These are phyloP conservation scores for Oleoguttula mirabilis DNA, from an alignment of 495 filamentous ascomycete genomes.

Conservation along the genomic window DNA sequence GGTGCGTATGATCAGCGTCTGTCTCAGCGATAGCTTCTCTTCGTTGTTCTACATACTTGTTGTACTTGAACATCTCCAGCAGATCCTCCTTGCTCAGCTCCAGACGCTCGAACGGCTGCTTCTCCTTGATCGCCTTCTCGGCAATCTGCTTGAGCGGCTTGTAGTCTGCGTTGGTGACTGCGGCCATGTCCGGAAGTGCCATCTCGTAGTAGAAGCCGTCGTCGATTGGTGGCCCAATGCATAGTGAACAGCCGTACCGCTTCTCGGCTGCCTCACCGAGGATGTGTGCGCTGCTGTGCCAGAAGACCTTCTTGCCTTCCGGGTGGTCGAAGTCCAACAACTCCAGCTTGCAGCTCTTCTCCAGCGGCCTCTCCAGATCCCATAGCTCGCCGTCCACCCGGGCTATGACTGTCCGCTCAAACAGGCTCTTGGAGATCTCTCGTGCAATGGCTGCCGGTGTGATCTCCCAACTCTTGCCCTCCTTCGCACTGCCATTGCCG, in stretches of 20 bases:
- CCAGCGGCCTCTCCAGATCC: slow-evolving; percentile 84
- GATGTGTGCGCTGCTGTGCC: slow-evolving; percentile 87
- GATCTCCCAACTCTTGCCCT: slow-evolving; percentile 60
- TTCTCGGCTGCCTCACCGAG: slow-evolving; percentile 89
- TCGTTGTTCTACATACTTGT: too few relatives aligned
- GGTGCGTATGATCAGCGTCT: too few relatives aligned
- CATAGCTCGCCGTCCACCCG: slow-evolving; percentile 74
- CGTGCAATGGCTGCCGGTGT: slow-evolving; percentile 55
- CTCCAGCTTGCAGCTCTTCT: slow-evolving; percentile 64
- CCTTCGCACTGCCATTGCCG: slow-evolving; percentile 46
- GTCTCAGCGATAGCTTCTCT: too few relatives aligned
- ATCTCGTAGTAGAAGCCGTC: slow-evolving; percentile 99
- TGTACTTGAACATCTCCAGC: slow-evolving; percentile 91
- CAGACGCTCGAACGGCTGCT: slow-evolving; percentile 86
- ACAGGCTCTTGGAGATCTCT: slow-evolving; percentile 55
- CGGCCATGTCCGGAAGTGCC: slow-evolving; percentile 62
- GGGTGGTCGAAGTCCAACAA: slow-evolving; percentile 74
- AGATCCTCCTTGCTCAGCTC: slow-evolving; percentile 79
- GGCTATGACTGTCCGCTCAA: slow-evolving; percentile 68
- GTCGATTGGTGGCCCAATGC: slow-evolving; percentile 82
- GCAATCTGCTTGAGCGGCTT: slow-evolving; percentile 65
- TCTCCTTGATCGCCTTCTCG: slow-evolving; percentile 77
- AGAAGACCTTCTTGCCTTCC: slow-evolving; percentile 73
- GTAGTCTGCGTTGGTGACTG: slow-evolving; percentile 65
- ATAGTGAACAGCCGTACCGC: slow-evolving; percentile 79